Evolutionary conservation across 2,329 filamentous ascomycete genomes (phyloP).

Genomic region (Ophiostoma quercus): DNA sequence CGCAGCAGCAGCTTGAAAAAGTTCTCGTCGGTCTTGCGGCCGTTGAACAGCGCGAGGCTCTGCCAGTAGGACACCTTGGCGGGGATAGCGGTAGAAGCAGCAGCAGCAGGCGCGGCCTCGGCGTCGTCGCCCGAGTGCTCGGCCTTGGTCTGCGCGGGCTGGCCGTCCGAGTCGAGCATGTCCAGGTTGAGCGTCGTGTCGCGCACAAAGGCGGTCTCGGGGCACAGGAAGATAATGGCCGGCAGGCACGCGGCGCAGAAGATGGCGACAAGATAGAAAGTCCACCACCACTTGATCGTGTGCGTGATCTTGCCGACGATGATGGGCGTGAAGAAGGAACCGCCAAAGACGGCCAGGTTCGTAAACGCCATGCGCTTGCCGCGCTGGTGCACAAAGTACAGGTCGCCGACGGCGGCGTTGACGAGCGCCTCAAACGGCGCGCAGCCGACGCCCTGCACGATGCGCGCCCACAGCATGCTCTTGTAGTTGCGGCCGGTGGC

Average conservation of each 20-base stretch:
- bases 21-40: constrained; percentile 70
- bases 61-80: constrained; percentile 53
- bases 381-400: constrained; percentile 78
- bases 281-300: constrained; percentile 75
- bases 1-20: constrained; percentile 63
- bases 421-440: constrained; percentile 88
- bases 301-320: constrained; percentile 80
- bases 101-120: constrained; percentile 22
- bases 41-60: constrained; percentile 67
- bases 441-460: constrained; percentile 79
- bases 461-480: constrained; percentile 69
- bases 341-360: constrained; percentile 54
- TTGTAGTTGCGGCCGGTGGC: constrained; percentile 61
- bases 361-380: constrained; percentile 82
- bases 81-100: constrained; percentile 16
- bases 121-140: constrained; percentile 17
- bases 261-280: constrained; percentile 82
- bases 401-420: constrained; percentile 80
- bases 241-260: constrained; percentile 68
- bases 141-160: constrained; percentile 23
- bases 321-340: constrained; percentile 69
- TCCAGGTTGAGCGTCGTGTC: constrained; percentile 66
- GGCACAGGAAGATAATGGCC: constrained; percentile 69
- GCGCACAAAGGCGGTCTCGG: constrained; percentile 75
- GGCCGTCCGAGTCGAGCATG: constrained; percentile 41